phyloP scores from a whole-genome alignment of 305 asterid genomes.

The Nicotiana rustica region DNA sequence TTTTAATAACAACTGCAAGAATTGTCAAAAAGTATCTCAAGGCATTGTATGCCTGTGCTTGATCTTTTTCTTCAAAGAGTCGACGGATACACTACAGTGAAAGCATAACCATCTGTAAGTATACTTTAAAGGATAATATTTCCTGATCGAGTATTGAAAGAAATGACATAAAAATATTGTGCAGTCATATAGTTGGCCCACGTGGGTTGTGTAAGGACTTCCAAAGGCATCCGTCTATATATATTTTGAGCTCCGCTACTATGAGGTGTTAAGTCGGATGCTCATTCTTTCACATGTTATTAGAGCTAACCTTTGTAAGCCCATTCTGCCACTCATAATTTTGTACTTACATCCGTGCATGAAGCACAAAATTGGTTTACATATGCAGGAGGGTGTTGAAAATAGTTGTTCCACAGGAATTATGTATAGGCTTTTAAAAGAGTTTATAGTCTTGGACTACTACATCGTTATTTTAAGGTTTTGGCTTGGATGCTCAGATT shows the following conservation, averaged over 20 bases:
- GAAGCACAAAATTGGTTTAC: neutral
- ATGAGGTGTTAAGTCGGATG: neutral
- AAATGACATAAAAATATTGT: neutral
- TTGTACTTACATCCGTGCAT: neutral
- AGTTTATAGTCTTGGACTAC: neutral
- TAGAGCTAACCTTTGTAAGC: neutral
- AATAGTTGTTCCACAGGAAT: neutral
- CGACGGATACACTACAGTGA: conserved; percentile 73
- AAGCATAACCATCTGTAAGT: conserved; percentile 33
- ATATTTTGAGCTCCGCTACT: neutral
- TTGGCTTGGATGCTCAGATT: neutral
- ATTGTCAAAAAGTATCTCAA: conserved; percentile 77
- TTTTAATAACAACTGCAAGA: conserved; percentile 70
- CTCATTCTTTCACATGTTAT: neutral
- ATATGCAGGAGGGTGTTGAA: neutral
- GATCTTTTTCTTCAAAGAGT: conserved; percentile 70
- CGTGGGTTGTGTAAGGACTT: neutral
- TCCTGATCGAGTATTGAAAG: neutral
- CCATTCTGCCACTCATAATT: neutral
- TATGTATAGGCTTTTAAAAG: neutral
- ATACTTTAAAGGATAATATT: conserved; percentile 7
- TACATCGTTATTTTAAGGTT: neutral
- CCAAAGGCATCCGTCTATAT: neutral
- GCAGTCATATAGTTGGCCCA: neutral
- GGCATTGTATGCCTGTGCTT: conserved; percentile 62